Base-by-base conservation (phyloP, 352 stramenopile genomes). In the Globisporangium cystogenes region DNA sequence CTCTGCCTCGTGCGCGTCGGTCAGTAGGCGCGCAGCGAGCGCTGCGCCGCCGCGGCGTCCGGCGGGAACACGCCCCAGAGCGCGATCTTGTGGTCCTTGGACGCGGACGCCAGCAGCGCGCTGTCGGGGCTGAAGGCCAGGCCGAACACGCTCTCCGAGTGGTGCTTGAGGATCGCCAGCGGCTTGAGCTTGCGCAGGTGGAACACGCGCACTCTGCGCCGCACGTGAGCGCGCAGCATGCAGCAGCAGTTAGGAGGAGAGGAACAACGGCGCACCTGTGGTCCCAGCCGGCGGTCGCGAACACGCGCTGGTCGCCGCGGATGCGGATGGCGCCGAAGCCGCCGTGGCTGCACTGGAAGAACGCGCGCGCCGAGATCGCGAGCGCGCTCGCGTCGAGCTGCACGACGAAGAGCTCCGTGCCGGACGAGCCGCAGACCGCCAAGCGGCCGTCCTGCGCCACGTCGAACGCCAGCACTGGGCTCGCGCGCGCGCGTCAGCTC, bases 381-480 rank as follows among this genome's bases (percentile, higher is more conserved):
- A 82, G 59, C 23, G 68, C 59, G 10, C 50, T 43, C 20, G 64
- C 68, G 39, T 93, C 70, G 44, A 93, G 72, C 7, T 58, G 62
- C 12, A 72, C 57, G 20, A 56, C 31, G 21, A 74, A 77, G 29
- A 90, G 55, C 36, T 86, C 66, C 43, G 86, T 65, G 6, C 72
- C 68, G 3, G 78, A 79, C 7, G 76, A 88, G 1, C 78, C 82
- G 43, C 79, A 88, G 48, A 92, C 75, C 23, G 70, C 64, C 10
- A 68, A 70, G 33, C 57, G 55, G 4, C 76, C 76, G 46, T 90
- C 74, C 10, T 53, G 53, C 15, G 74, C 69, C n/a, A 88, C 58
- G 41, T 92, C 82, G 16, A 89, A 86, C 10, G 78, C 74, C 10
- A 92, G 69, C 49, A 92, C 82, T 90, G n/a, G n/a, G n/a, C n/a